Conservation (phyloP, 805 yeast species). For the Yarrowia osloensis region DNA sequence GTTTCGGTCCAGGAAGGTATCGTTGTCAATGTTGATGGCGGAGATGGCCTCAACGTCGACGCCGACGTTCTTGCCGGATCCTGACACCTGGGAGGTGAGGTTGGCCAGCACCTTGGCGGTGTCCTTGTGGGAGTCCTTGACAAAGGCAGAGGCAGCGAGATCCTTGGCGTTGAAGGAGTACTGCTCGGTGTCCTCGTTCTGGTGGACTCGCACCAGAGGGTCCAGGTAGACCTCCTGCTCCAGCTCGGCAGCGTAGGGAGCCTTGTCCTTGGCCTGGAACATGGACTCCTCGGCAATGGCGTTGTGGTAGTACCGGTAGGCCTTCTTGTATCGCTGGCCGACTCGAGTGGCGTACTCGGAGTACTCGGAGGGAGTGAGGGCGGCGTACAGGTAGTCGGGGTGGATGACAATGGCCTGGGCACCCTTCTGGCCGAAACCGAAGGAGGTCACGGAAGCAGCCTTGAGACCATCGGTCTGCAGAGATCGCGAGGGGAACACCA, state of each 20-base stretch:
- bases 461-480: conserved; percentile 95
- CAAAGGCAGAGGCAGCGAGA: conserved; percentile 45
- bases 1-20: conserved; percentile 88
- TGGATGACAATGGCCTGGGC: conserved; percentile 91
- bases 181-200: conserved; percentile 43
- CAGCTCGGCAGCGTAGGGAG: conserved; percentile 88
- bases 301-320: conserved; percentile 94
- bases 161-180: conserved; percentile 41
- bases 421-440: conserved; percentile 99
- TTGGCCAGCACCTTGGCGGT: conserved; percentile 64
- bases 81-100: conserved; percentile 54
- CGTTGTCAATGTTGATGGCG: conserved; percentile 81
- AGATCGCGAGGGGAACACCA: conserved; percentile 90
- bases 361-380: conserved; percentile 71
- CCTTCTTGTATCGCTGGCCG: conserved; percentile 75
- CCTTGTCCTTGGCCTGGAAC: conserved; percentile 88
- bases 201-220: conserved; percentile 81
- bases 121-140: conserved; percentile 48
- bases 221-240: conserved; percentile 92
- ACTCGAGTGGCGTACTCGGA: conserved; percentile 72
- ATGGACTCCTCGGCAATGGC: conserved; percentile 88
- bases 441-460: conserved; percentile 95
- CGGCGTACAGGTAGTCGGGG: conserved; percentile 89
- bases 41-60: conserved; percentile 93
- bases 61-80: conserved; percentile 70